Evolutionary conservation across 2,329 filamentous ascomycete species (phyloP), one percentile per base, ranked within the genome.

Genomic region (Tolypocladium cylindrosporum): DNA sequence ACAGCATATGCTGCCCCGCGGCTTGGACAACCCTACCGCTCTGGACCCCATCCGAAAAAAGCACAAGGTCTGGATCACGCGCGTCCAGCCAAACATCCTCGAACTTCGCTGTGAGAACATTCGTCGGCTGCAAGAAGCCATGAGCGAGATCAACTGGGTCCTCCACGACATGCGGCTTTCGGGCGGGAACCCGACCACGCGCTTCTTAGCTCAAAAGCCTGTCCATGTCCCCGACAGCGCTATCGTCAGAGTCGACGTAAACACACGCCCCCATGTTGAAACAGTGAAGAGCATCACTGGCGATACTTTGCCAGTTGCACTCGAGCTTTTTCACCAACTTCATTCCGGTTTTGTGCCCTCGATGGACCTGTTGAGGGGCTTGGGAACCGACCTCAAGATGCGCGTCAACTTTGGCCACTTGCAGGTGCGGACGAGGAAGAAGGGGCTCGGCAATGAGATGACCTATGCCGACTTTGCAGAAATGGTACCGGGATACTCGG

Each of bases 381-480:
- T 69, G 13, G 61, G 60, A 7, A 62, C 67, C 39, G 57, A 61
- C 1, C 58, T 74, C 39, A 65, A 60, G 24, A 69, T 74, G 66
- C 62, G 67, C 2, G 63, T 74, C 55, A 65, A 63, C 52, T 73
- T 73, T 60, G 72, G 71, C 1, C 63, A 62, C 14, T 42, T 74
- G 1, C 62, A 62, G 9, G 60, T 72, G 36, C 60, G 57, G 3
- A 58, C 61, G 27, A 67, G 65, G 53, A 71, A 67, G 53, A 71
- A 62, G 42, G 61, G 61, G 0, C 55, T 62, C 0, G 59, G 53
- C 27, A 63, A 66, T 31, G 57, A 65, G 13, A 61, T 70, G 42
- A 59, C 65, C 1, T 65, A 64, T 31, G 36, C 62, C 11, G 58
- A 68, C 3, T 70, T 72, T 37, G 50, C 58, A n/a, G 58, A 61